phyloP scores from a whole-genome alignment of 495 filamentous ascomycete species.

The Amphirosellinia nigrospora region DNA sequence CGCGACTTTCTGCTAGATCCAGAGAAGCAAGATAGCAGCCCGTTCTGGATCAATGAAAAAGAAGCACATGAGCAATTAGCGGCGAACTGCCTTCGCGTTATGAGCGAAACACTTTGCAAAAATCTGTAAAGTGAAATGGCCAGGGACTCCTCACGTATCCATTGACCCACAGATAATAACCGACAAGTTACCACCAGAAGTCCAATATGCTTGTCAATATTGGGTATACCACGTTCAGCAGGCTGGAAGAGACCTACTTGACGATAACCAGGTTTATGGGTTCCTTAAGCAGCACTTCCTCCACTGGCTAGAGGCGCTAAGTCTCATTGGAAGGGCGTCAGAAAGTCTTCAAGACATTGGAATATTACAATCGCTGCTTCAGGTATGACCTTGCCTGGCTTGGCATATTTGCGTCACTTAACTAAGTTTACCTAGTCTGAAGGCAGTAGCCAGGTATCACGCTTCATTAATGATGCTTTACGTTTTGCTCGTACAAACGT shows the following conservation, averaged over 20 bases:
- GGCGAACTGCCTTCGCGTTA: conserved; percentile 39
- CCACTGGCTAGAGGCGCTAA: conserved; percentile 53
- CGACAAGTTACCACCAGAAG: conserved; percentile 36
- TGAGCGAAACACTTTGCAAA: conserved; percentile 36
- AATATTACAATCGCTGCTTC: conserved; percentile 26
- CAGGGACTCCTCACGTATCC: conserved; percentile 32
- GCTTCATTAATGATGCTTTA: conserved; percentile 28
- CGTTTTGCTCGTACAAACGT: conserved; percentile 39
- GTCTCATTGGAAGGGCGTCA: conserved; percentile 42
- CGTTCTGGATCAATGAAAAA: conserved; percentile 42
- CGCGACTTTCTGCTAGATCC: conserved; percentile 39
- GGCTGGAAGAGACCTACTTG: conserved; percentile 32
- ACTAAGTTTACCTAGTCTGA: conserved; percentile 12
- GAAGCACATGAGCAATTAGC: conserved; percentile 26
- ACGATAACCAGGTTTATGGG: conserved; percentile 34
- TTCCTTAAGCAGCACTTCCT: conserved; percentile 55
- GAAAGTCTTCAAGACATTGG: conserved; percentile 36
- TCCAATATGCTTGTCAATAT: conserved; percentile 53
- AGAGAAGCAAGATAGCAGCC: conserved; percentile 20
- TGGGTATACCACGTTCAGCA: conserved; percentile 55
- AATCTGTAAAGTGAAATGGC: conserved; percentile 47
- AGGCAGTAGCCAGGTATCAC: conserved; percentile 4
- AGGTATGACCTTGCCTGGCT: conserved; percentile 27
- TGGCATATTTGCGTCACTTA: conserved; percentile 16
- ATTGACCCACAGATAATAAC: conserved; percentile 33